phyloP scores from a whole-genome alignment of 176 grass and related monocot species.

The Themeda triandra region DNA sequence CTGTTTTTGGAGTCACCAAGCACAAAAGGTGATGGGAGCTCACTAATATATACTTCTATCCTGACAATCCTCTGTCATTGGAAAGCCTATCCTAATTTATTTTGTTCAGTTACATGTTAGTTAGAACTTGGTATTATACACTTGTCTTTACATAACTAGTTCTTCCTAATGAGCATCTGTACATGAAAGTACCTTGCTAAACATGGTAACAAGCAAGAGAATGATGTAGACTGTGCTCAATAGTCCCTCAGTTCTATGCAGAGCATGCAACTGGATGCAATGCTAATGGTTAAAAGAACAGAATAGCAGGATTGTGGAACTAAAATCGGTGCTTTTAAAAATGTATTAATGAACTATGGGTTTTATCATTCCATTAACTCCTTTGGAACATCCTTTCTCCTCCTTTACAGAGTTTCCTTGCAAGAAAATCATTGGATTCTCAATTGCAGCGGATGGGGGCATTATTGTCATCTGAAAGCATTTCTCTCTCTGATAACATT shows the following conservation, averaged over 20 bases:
- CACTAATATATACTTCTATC: neutral
- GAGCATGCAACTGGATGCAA: neutral
- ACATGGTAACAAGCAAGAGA: neutral
- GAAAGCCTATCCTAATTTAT: neutral
- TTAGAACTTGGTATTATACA: neutral
- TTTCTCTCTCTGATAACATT: slow-evolving; percentile 55
- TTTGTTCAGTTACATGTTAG: slow-evolving; percentile 8
- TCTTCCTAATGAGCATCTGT: slow-evolving; percentile 9
- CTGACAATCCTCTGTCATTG: neutral
- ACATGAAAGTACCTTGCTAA: neutral
- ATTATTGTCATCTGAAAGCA: slow-evolving; percentile 74
- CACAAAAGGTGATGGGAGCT: neutral
- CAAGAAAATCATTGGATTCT: slow-evolving; percentile 73
- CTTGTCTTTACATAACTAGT: neutral
- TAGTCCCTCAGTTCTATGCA: neutral
- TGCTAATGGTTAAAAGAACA: neutral
- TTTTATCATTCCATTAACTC: slow-evolving; percentile 19
- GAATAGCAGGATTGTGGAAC: neutral
- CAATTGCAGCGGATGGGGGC: slow-evolving; percentile 74
- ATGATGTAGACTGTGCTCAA: neutral
- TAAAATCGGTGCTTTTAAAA: slow-evolving; percentile 1
- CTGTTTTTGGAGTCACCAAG: neutral
- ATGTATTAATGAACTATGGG: neutral
- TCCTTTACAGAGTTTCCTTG: slow-evolving; percentile 77
- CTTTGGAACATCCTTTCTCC: slow-evolving; percentile 20